Evolutionary conservation across 371 early-diverging fungal genomes (phyloP), one percentile per base, ranked within the genome.

Genomic region (Rhizopus arrhizus): DNA sequence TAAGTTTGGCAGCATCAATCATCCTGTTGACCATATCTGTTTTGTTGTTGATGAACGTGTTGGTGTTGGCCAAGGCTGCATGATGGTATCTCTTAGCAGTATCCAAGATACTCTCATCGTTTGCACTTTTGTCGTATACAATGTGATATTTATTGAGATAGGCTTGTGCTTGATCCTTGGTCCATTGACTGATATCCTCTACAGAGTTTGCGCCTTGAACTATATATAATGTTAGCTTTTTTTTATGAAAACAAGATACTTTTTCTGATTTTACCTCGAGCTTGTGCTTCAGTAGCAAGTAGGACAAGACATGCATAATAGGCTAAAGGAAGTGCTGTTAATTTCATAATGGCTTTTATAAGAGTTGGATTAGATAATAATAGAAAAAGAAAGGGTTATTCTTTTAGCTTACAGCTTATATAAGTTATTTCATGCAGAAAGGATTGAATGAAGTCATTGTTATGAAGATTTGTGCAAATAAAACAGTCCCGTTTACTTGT

Each of bases 51-150:
- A 67, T 41, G 58, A 77, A 80, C 10, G 63, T 49, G 9, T 68
- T 64, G 2, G 72, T 66, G 49, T 69, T 76, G n/a, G 51, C 56
- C 4, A 59, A 58, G 7, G 74, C 80, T 8, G 73, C 63, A 35
- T 76, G 64, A 15, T 64, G 73, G 46, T 80, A 80, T 42, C 60
- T 62, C 45, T 68, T 65, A n/a, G 66, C 75, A 12, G 73, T 76
- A 13, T 73, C 63, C 32, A 65, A 40, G 10, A 75, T 52, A 4
- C 35, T 47, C 31, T 60, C 38, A n/a, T 72, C 66, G 8, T 43
- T 9, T 9, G 43, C 15, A 8, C 69, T 63, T 38, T 73, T 69
- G 42, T 74, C 66, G 52, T 73, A 74, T 5, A 56, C 45, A 57
- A 80, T 76, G 15, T 72, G 61, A 36, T 72, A 68, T 42, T 72